These are phyloP conservation scores for Danielia reshetovae DNA, from an alignment of 805 yeast species.

Conservation along the genomic window DNA sequence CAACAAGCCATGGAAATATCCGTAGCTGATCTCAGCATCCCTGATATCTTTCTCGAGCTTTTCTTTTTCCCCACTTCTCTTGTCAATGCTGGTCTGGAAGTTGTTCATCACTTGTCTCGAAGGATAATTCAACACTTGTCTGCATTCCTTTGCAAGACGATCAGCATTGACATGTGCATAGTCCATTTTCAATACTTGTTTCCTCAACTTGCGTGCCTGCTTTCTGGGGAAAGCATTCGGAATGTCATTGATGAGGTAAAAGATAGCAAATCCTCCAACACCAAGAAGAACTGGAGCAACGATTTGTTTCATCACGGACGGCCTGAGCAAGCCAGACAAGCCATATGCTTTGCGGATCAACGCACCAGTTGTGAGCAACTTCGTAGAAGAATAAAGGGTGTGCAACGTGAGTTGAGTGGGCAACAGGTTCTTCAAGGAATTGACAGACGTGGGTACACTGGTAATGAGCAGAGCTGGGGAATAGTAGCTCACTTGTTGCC, in stretches of 20 bases:
- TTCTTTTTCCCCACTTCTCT: slow-evolving; percentile 53
- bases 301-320: slow-evolving; percentile 40
- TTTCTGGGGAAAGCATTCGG: slow-evolving; percentile 88
- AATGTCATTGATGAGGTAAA: slow-evolving; percentile 71
- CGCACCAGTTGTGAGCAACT: slow-evolving; percentile 40
- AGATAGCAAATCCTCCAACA: slow-evolving; percentile 49
- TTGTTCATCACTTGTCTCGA: slow-evolving; percentile 73
- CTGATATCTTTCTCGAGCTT: slow-evolving; percentile 48
- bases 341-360: slow-evolving; percentile 34
- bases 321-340: slow-evolving; percentile 34
- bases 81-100: slow-evolving; percentile 64
- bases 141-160: slow-evolving; percentile 76
- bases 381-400: slow-evolving; percentile 37
- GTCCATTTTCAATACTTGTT: slow-evolving; percentile 61
- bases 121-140: slow-evolving; percentile 78
- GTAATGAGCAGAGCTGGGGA: slow-evolving; percentile 32
- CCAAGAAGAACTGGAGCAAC: slow-evolving; percentile 51
- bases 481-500: slow-evolving; percentile 26
- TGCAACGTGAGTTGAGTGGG: slow-evolving; percentile 40
- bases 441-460: slow-evolving; percentile 26
- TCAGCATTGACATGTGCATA: slow-evolving; percentile 76
- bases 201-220: slow-evolving; percentile 65
- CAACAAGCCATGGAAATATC: slow-evolving; percentile 50
- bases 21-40: slow-evolving; percentile 52
- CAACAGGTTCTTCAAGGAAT: slow-evolving; percentile 26